Base-by-base conservation (phyloP, 257 asterid species). In the Solanum neorickii region DNA sequence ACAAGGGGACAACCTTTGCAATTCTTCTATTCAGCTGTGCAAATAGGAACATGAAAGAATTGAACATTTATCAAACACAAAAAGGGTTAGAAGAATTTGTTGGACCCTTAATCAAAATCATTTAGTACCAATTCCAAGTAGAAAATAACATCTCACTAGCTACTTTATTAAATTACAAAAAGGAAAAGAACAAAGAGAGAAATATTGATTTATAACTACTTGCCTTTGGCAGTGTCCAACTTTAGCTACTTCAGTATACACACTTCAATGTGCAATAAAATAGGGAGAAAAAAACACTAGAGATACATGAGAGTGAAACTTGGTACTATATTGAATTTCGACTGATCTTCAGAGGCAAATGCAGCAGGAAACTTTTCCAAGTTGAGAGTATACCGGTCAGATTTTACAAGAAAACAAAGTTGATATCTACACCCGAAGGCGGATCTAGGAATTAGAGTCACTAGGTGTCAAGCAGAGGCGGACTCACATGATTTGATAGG, bases 301-400 rank as follows among this genome's bases (percentile, higher is more conserved):
- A 31, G 3, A 42, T 60, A 16, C 16, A 84, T 47, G 33, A 46
- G 13, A 46, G 65, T 49, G 39, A 33, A 39, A 46, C 31, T 39
- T 47, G 78, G 49, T 29, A 12, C 68, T 75, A 18, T 65, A 44
- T 87, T 39, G 82, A 42, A 49, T 65, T 65, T 70, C 27, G 20
- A 42, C 44, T 23, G 65, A 72, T 27, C 60, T 82, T 25, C 69
- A 29, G 69, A 37, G 69, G 46, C 39, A 35, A 46, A 74, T 80
- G 33, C 73, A 42, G 47, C 86, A 46, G 86, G 68, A 20, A 83
- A 70, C 83, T 47, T 86, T 86, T 66, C 72, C 88, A 76, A 78
- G 88, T 87, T 66, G 85, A 59, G 72, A 47, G 21, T 86, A 87
- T 72, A 88, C 86, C 86, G 25, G 29, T 80, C 41, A 69, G 87